Evolutionary conservation across 1,139 yeast species (phyloP).

Genomic region (Taphrina communis): DNA sequence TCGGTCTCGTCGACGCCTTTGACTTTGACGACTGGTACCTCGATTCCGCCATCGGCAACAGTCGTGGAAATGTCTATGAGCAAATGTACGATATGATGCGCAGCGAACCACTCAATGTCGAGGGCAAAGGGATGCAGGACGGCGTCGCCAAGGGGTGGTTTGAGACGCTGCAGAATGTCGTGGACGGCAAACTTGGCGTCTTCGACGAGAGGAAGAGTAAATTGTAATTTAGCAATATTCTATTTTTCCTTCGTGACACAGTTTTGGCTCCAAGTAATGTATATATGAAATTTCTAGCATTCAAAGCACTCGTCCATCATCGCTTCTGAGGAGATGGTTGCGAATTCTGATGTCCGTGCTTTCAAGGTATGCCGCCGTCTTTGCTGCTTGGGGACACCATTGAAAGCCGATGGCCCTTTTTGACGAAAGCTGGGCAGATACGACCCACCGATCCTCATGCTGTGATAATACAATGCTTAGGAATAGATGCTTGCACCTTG

Average conservation of each 20-base stretch:
- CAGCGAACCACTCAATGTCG: constrained; percentile 34
- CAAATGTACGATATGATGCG: constrained; percentile 61
- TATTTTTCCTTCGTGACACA: no score
- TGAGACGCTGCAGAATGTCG: constrained; percentile 32
- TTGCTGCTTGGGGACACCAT: no score
- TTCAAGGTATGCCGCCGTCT: no score
- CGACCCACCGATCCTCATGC: no score
- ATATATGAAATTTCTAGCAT: not conserved
- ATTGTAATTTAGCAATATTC: not conserved
- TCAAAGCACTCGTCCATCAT: not conserved
- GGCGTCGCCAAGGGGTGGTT: constrained; percentile 39
- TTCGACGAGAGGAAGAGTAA: constrained; percentile 35
- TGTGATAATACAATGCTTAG: no score
- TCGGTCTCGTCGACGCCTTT: constrained; percentile 88
- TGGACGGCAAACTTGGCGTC: constrained; percentile 33
- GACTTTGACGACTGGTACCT: constrained; percentile 82
- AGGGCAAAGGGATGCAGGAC: constrained; percentile 35
- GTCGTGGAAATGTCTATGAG: constrained; percentile 84
- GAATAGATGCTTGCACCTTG: no score
- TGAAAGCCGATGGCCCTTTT: no score
- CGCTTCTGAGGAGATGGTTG: no score
- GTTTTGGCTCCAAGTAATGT: not conserved
- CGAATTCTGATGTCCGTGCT: no score
- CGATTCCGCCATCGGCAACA: constrained; percentile 83
- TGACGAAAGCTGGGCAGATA: no score